phyloP scores from a whole-genome alignment of 2,329 filamentous ascomycete species.

The Elsinoe perseae region DNA sequence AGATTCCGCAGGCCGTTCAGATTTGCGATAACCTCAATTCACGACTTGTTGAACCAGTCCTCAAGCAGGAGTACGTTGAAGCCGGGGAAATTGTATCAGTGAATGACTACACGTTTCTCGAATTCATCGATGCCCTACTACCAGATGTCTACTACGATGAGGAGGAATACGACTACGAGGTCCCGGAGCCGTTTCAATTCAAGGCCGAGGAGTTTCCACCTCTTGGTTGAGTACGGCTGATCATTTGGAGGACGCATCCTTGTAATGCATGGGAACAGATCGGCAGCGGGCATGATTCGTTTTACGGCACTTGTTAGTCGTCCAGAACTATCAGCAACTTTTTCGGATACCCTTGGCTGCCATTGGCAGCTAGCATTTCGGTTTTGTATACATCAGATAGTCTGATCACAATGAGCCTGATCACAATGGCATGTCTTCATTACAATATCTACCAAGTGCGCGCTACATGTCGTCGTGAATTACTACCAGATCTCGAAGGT shows the following conservation, averaged over 20 bases:
- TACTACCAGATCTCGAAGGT: not conserved
- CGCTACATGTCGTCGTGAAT: not conserved
- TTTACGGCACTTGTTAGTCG: too few species aligned
- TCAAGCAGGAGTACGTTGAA: slow-evolving; percentile 5
- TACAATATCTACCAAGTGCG: not conserved
- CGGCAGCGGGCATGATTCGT: too few species aligned
- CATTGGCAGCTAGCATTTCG: not conserved
- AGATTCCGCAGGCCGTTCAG: not conserved
- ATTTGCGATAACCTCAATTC: slow-evolving; percentile 6
- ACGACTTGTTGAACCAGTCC: slow-evolving; percentile 1
- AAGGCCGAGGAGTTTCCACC: slow-evolving; percentile 7
- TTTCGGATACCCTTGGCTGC: not conserved
- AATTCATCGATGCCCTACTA: not conserved
- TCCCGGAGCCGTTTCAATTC: not conserved
- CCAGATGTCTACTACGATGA: not conserved
- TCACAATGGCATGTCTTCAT: slow-evolving; percentile 1
- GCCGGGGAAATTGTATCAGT: not conserved
- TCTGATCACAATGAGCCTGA: not conserved
- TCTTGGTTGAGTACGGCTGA: not conserved
- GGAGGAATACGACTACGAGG: not conserved
- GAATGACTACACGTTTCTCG: not conserved
- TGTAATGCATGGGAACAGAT: too few species aligned
- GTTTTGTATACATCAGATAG: not conserved
- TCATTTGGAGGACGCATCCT: too few species aligned
- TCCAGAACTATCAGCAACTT: not conserved